Conservation (phyloP, 75 land plant genomes). For the Pinus taeda region DNA sequence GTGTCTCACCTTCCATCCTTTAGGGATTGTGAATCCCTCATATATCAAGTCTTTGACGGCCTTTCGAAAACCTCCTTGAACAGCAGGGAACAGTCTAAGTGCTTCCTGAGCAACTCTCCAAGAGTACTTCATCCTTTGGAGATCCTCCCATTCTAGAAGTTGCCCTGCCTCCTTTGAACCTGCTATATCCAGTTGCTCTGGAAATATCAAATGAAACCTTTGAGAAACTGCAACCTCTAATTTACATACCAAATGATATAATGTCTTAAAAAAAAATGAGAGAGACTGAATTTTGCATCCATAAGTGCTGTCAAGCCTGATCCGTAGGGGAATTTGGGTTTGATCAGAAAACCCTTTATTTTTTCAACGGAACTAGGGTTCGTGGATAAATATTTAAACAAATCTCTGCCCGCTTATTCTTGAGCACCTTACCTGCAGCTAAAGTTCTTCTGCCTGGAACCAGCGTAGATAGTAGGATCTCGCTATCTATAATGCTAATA, state of each 20-base stretch:
- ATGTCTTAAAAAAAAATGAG: too few species aligned
- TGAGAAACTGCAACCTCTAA: slow-evolving; percentile 27
- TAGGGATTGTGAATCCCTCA: slow-evolving; percentile 29
- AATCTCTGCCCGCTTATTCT: too few species aligned
- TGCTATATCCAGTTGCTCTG: slow-evolving; percentile 13
- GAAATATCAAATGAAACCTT: slow-evolving; percentile 27
- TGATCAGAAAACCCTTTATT: too few species aligned
- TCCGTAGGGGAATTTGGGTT: too few species aligned
- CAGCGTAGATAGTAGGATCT: neutral
- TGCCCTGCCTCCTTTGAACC: slow-evolving; percentile 17
- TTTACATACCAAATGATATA: slow-evolving; percentile 9
- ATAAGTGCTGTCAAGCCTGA: too few species aligned
- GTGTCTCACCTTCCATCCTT: slow-evolving; percentile 47
- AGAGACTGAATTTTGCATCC: too few species aligned
- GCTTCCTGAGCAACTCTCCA: slow-evolving; percentile 30
- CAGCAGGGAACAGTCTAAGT: slow-evolving; percentile 25
- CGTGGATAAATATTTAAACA: too few species aligned
- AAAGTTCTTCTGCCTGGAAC: neutral
- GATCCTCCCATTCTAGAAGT: slow-evolving; percentile 29
- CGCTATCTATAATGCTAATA: neutral
- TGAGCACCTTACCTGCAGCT: too few species aligned
- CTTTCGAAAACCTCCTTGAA: slow-evolving; percentile 34
- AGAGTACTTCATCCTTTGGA: slow-evolving; percentile 49
- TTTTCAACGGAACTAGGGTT: too few species aligned
- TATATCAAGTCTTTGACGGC: slow-evolving; percentile 26